Percentiles rank a stretch among this genome's conserved stretches.
Evolutionary conservation across 768 basidiomycete species (phyloP).

Genomic region (Pisolithus sp.): DNA sequence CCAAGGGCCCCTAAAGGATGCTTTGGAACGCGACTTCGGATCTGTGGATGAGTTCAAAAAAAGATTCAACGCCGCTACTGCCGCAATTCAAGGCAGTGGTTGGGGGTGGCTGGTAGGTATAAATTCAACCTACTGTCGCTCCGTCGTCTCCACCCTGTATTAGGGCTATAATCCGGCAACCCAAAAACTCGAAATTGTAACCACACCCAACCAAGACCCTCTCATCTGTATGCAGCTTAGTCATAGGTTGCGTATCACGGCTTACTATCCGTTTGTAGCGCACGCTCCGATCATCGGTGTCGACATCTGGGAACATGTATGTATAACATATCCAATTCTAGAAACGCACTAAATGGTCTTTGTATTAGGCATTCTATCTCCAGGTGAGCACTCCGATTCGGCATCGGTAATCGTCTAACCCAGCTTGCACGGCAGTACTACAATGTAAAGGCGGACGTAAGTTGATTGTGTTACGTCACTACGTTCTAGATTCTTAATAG

Average conservation of each 20-base stretch:
- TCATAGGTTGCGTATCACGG: neutral
- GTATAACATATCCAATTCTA: slow-evolving; percentile 25
- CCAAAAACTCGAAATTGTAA: slow-evolving; percentile 81
- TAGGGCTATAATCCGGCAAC: slow-evolving; percentile 65
- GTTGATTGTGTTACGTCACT: slow-evolving; percentile 25
- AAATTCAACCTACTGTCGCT: neutral
- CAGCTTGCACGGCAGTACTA: slow-evolving; percentile 51
- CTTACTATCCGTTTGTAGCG: slow-evolving; percentile 35
- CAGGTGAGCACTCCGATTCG: slow-evolving; percentile 9
- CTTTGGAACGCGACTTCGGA: slow-evolving; percentile 78
- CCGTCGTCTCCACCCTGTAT: neutral
- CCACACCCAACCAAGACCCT: slow-evolving; percentile 97
- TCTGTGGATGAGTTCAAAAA: slow-evolving; percentile 83
- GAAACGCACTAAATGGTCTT: slow-evolving; percentile 4
- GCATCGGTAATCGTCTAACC: slow-evolving; percentile 1
- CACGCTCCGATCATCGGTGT: slow-evolving; percentile 91
- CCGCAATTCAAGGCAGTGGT: slow-evolving; percentile 91
- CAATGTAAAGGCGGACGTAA: slow-evolving; percentile 90
- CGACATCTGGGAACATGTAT: slow-evolving; percentile 93
- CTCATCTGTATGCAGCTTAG: slow-evolving; percentile 43
- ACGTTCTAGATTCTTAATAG: slow-evolving; percentile 2
- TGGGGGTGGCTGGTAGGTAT: slow-evolving; percentile 92
- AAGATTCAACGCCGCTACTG: slow-evolving; percentile 79
- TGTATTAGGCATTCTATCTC: slow-evolving; percentile 59
- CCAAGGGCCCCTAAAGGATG: slow-evolving; percentile 65